Percentiles rank a stretch among this genome's conserved stretches.
phyloP scores from a whole-genome alignment of 2,329 filamentous ascomycete genomes.

The Calonectria pauciramosa region DNA sequence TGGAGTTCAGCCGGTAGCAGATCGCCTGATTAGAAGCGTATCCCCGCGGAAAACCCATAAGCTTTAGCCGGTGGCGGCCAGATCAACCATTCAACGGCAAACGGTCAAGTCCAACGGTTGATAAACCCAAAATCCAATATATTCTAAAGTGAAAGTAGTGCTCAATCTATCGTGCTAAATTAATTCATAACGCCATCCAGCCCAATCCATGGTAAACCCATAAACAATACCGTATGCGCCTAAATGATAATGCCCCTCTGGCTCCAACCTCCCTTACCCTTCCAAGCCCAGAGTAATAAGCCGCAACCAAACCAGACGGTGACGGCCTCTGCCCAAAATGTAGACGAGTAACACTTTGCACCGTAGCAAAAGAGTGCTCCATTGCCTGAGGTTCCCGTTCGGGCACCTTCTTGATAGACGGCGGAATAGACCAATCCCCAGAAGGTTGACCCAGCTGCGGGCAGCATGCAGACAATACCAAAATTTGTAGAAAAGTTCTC shows the following conservation, averaged over 20 bases:
- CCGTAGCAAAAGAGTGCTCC: slow-evolving; percentile 82
- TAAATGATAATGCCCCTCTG: slow-evolving; percentile 79
- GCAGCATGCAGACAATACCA: slow-evolving; percentile 93
- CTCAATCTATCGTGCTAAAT: background rate
- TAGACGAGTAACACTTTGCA: slow-evolving; percentile 81
- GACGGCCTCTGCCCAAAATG: slow-evolving; percentile 88
- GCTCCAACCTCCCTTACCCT: slow-evolving; percentile 81
- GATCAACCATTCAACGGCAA: background rate
- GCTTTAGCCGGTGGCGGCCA: background rate
- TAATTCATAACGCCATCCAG: background rate
- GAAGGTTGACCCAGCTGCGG: slow-evolving; percentile 87
- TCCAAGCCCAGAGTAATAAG: slow-evolving; percentile 85
- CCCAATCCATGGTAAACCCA: background rate
- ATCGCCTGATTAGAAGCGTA: slow-evolving; percentile 14
- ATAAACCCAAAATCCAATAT: background rate
- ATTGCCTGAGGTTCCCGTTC: slow-evolving; percentile 48
- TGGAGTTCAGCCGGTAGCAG: background rate
- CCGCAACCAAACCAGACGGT: slow-evolving; percentile 84
- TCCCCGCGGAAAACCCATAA: slow-evolving; percentile 36
- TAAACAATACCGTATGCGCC: background rate
- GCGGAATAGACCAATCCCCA: slow-evolving; percentile 93
- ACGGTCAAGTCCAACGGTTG: background rate
- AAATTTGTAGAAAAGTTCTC: slow-evolving; percentile 99
- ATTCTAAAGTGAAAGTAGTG: background rate
- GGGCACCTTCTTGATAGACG: slow-evolving; percentile 80